Evolutionary conservation across 2,329 filamentous ascomycete species (phyloP).

Genomic region (Colletotrichum cordylinicola): DNA sequence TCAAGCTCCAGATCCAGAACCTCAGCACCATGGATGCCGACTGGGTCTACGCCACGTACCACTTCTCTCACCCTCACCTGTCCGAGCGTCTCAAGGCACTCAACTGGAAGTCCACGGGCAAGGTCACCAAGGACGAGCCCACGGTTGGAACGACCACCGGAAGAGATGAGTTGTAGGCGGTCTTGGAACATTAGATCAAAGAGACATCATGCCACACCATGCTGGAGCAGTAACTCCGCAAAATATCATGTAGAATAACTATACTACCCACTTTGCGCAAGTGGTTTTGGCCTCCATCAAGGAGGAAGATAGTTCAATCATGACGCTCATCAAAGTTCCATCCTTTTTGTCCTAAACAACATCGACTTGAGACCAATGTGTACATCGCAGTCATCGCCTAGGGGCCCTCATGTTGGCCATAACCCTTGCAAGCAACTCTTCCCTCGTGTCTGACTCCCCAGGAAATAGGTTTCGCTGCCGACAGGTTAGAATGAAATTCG

Average conservation of each 20-base stretch:
- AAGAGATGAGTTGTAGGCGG: slow-evolving; percentile 73
- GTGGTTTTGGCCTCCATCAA: background rate
- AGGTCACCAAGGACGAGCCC: slow-evolving; percentile 46
- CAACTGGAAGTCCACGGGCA: slow-evolving; percentile 75
- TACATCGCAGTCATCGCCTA: slow-evolving; percentile 20
- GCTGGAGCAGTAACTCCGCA: background rate
- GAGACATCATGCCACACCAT: background rate
- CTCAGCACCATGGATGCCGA: slow-evolving; percentile 98
- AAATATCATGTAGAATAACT: background rate
- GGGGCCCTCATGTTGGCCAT: slow-evolving; percentile 52
- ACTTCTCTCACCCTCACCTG: slow-evolving; percentile 97
- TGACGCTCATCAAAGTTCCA: background rate
- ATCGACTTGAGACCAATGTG: background rate
- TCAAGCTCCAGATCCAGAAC: slow-evolving; percentile 98
- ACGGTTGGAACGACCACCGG: slow-evolving; percentile 73
- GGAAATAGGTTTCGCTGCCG: slow-evolving; percentile 53
- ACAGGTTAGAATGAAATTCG: slow-evolving; percentile 15
- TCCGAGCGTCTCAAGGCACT: slow-evolving; percentile 92
- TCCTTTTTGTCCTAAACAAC: background rate
- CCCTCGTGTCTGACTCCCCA: slow-evolving; percentile 44
- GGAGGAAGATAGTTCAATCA: background rate
- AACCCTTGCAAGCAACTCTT: slow-evolving; percentile 53
- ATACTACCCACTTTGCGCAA: background rate
- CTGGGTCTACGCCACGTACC: slow-evolving; percentile 97
- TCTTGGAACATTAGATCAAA: background rate